Percentiles rank a stretch among this genome's conserved stretches.
These are phyloP conservation scores for Amniculicola lignicola DNA, from an alignment of 495 filamentous ascomycete genomes.

Conservation along the genomic window DNA sequence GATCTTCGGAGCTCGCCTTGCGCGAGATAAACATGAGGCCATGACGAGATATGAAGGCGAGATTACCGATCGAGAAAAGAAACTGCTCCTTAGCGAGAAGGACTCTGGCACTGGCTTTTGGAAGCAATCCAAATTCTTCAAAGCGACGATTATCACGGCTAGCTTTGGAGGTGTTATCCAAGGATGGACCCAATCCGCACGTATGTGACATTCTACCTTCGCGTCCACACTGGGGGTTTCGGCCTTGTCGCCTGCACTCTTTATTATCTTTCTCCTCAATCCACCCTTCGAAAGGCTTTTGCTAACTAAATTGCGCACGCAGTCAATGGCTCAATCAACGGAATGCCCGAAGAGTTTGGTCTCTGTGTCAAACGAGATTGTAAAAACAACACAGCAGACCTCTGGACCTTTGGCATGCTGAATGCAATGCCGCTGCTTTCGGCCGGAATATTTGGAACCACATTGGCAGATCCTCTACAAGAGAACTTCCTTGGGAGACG, in stretches of 20 bases:
- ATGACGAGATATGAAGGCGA: slow-evolving; percentile 9
- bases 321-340: slow-evolving; percentile 6
- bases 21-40: slow-evolving; percentile 17
- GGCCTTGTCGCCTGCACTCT: too few species aligned
- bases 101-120: slow-evolving; percentile 6
- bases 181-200: slow-evolving; percentile 13
- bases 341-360: slow-evolving; percentile 13
- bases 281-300: too few species aligned
- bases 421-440: slow-evolving; percentile 13
- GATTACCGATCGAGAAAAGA: slow-evolving; percentile 5
- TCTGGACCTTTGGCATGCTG: slow-evolving; percentile 16
- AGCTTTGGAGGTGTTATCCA: slow-evolving; percentile 5
- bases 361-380: background rate
- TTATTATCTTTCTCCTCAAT: too few species aligned
- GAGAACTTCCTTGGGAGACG: slow-evolving; percentile 12
- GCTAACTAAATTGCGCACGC: too few species aligned
- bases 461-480: slow-evolving; percentile 12
- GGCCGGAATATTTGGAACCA: slow-evolving; percentile 8
- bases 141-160: slow-evolving; percentile 13
- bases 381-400: background rate
- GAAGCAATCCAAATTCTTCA: slow-evolving; percentile 21
- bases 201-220: too few species aligned
- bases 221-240: too few species aligned
- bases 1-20: slow-evolving; percentile 11
- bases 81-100: background rate